phyloP scores from a whole-genome alignment of 2,329 filamentous ascomycete genomes.

The Stachybotrys chartarum region DNA sequence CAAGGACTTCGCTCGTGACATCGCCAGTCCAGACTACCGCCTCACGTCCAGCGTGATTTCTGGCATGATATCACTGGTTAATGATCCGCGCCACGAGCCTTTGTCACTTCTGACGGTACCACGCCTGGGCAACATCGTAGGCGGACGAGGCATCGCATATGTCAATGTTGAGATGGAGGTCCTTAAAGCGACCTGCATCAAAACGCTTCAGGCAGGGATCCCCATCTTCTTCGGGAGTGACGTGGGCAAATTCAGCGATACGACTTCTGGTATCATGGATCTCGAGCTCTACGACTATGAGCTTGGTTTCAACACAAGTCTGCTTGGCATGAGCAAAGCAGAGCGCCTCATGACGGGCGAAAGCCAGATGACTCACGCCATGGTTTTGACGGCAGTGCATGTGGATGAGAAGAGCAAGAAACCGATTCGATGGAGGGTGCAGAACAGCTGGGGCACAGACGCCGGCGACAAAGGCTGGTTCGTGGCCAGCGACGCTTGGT shows the following conservation, averaged over 20 bases:
- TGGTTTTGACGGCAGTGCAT: slow-evolving; percentile 85
- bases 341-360: slow-evolving; percentile 68
- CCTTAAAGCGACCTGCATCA: slow-evolving; percentile 67
- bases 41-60: slow-evolving; percentile 55
- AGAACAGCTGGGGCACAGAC: slow-evolving; percentile 74
- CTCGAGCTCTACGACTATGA: slow-evolving; percentile 69
- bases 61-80: slow-evolving; percentile 71
- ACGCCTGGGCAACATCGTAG: slow-evolving; percentile 74
- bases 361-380: slow-evolving; percentile 82
- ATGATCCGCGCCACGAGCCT: slow-evolving; percentile 75
- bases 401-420: slow-evolving; percentile 55
- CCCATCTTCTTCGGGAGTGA: slow-evolving; percentile 88
- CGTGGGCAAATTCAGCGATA: slow-evolving; percentile 75
- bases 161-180: slow-evolving; percentile 71
- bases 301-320: slow-evolving; percentile 71
- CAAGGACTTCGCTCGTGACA: slow-evolving; percentile 62
- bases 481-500: slow-evolving; percentile 78
- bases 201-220: slow-evolving; percentile 69
- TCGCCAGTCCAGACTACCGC: slow-evolving; percentile 53
- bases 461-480: slow-evolving; percentile 77
- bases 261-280: slow-evolving; percentile 69
- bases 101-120: slow-evolving; percentile 68
- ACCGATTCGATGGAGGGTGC: slow-evolving; percentile 72
- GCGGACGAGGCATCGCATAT: slow-evolving; percentile 69
- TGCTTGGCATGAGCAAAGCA: slow-evolving; percentile 70